A percentile compares a stretch with the other conserved stretches of the same genome.
Conservation (phyloP, 805 yeast genomes). For the Kazachstania viticola region DNA sequence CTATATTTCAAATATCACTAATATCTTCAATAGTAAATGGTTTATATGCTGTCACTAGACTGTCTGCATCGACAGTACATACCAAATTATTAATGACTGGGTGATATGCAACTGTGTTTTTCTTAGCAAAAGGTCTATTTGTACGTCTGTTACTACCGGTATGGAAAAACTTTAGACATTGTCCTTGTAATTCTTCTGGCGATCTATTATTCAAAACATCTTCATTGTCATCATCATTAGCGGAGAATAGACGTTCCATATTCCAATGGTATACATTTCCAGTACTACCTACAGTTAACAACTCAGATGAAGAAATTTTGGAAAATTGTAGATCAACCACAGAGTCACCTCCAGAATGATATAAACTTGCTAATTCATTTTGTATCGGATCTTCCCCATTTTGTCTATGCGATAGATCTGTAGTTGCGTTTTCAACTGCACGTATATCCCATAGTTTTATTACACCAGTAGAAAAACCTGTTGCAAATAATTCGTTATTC, state of each 20-base stretch:
- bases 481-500: conserved; percentile 20
- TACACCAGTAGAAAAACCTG: conserved; percentile 24
- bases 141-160: conserved; percentile 20
- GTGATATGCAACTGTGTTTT: conserved; percentile 20
- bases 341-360: conserved; percentile 25
- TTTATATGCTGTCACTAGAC: conserved; percentile 20
- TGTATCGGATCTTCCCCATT: conserved; percentile 21
- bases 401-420: conserved; percentile 17
- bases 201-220: conserved; percentile 24
- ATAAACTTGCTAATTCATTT: conserved; percentile 16
- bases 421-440: conserved; percentile 17
- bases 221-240: conserved; percentile 34
- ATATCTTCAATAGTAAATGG: conserved; percentile 11
- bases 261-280: conserved; percentile 28
- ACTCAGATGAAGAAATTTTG: conserved; percentile 20
- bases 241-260: conserved; percentile 30
- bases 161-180: conserved; percentile 22
- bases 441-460: conserved; percentile 27
- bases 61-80: conserved; percentile 20
- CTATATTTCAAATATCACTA: too few relatives aligned
- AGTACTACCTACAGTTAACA: conserved; percentile 23
- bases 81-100: conserved; percentile 20
- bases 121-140: conserved; percentile 11
- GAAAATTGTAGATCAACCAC: conserved; percentile 25
- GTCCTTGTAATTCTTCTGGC: conserved; percentile 19